A percentile compares a stretch with the other conserved stretches of the same genome.
These are phyloP conservation scores for Teratosphaeria epicoccoides DNA, from an alignment of 2,329 filamentous ascomycete species.

Conservation along the genomic window DNA sequence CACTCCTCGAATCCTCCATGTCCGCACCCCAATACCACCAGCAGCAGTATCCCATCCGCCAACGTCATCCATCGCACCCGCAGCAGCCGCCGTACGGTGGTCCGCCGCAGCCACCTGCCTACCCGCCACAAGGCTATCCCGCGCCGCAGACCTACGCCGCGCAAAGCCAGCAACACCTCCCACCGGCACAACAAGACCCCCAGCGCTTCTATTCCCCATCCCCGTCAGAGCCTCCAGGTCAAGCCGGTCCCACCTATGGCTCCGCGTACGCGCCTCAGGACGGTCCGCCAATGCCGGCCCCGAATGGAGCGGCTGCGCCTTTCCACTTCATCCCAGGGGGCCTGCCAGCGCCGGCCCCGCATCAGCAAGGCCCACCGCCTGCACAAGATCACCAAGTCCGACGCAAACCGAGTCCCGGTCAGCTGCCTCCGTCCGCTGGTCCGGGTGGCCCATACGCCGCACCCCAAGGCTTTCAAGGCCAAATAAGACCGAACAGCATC, in stretches of 20 bases:
- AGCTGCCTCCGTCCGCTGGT: slow-evolving; percentile 6
- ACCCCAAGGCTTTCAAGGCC: slow-evolving; percentile 21
- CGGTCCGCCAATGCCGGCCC: slow-evolving; percentile 9
- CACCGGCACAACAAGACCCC: slow-evolving; percentile 23
- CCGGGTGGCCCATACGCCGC: slow-evolving; percentile 17
- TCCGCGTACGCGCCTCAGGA: slow-evolving; percentile 18
- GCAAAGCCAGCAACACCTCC: slow-evolving; percentile 18
- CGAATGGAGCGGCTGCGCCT: slow-evolving; percentile 18
- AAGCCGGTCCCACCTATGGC: slow-evolving; percentile 12
- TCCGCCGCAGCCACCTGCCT: slow-evolving; percentile 35
- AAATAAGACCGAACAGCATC: slow-evolving; percentile 29
- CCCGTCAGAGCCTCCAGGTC: slow-evolving; percentile 17
- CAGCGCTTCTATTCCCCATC: slow-evolving; percentile 30
- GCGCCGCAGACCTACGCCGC: slow-evolving; percentile 23
- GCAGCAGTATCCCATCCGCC: slow-evolving; percentile 32
- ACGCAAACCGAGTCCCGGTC: slow-evolving; percentile 20
- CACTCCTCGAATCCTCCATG: slow-evolving; percentile 93
- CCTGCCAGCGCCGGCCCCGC: slow-evolving; percentile 13
- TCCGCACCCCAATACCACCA: slow-evolving; percentile 58
- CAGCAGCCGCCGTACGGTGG: slow-evolving; percentile 18
- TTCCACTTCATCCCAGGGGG: slow-evolving; percentile 29
- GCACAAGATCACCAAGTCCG: slow-evolving; percentile 11
- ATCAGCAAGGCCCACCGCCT: slow-evolving; percentile 1
- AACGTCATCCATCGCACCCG: slow-evolving; percentile 11
- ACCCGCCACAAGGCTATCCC: slow-evolving; percentile 21